Percentiles rank a stretch among this genome's conserved stretches.
phyloP scores from a whole-genome alignment of 805 yeast species.

The Limtongia smithiae region DNA sequence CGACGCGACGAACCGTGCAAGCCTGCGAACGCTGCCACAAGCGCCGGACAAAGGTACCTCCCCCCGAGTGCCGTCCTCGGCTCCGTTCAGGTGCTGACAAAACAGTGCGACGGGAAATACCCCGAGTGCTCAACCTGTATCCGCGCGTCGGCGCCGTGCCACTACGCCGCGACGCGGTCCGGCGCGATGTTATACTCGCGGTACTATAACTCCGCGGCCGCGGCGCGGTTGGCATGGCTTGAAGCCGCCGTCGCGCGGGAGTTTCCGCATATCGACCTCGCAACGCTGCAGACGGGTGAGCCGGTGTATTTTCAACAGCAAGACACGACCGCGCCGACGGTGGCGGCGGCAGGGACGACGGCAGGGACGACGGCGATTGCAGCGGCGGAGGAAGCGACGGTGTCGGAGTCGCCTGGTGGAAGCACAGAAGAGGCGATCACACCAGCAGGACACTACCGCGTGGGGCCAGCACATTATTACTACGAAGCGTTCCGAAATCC shows the following conservation, averaged over 20 bases:
- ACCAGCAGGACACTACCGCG: constrained; percentile 5
- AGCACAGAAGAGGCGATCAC: not conserved
- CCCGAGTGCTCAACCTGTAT: constrained; percentile 26
- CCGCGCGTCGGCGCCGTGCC: constrained; percentile 21
- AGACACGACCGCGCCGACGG: not conserved
- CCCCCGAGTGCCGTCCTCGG: not conserved
- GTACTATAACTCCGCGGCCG: constrained; percentile 19
- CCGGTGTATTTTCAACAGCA: not conserved
- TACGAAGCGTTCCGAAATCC: constrained; percentile 26
- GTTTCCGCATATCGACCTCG: constrained; percentile 16
- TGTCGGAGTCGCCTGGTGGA: not conserved
- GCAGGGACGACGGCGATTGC: not conserved
- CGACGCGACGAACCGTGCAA: constrained; percentile 16
- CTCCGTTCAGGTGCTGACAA: not conserved
- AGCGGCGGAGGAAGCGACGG: not conserved
- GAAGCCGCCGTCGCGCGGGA: constrained; percentile 9
- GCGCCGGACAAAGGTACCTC: constrained; percentile 22
- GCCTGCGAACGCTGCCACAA: constrained; percentile 27
- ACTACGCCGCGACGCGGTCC: constrained; percentile 16
- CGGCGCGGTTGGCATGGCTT: constrained; percentile 21
- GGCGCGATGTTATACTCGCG: constrained; percentile 22
- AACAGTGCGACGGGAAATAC: constrained; percentile 24
- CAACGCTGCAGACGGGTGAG: constrained; percentile 13
- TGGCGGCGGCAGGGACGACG: not conserved
- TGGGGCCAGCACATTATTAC: constrained; percentile 27